phyloP scores from a whole-genome alignment of 2,329 filamentous ascomycete species.

The Botrytis galanthina region DNA sequence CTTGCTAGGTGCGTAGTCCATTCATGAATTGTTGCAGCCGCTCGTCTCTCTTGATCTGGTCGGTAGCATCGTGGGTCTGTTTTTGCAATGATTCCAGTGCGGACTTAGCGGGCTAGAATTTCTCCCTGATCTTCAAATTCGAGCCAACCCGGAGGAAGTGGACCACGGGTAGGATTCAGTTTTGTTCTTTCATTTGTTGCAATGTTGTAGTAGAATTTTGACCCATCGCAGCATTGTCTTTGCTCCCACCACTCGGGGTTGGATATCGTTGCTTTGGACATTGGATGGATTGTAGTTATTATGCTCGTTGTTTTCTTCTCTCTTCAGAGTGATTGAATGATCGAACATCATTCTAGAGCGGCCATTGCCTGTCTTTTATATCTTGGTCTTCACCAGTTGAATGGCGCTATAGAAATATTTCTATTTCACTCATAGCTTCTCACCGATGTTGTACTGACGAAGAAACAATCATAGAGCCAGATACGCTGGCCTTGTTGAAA shows the following conservation, averaged over 20 bases:
- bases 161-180: slow-evolving; percentile 1
- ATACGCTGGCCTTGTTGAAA: not conserved
- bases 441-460: not conserved
- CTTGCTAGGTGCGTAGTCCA: slow-evolving; percentile 16
- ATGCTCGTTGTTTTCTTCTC: not conserved
- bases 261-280: not conserved
- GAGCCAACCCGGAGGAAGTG: slow-evolving; percentile 4
- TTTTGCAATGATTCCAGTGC: slow-evolving; percentile 18
- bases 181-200: slow-evolving; percentile 17
- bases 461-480: not conserved
- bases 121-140: not conserved
- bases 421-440: not conserved
- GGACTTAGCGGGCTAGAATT: slow-evolving; percentile 11
- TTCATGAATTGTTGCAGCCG: slow-evolving; percentile 14
- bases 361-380: not conserved
- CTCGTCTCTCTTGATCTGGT: slow-evolving; percentile 2
- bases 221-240: slow-evolving; percentile 13
- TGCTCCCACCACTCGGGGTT: slow-evolving; percentile 18
- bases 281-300: not conserved
- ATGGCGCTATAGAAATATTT: not conserved
- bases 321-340: not conserved
- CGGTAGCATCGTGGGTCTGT: slow-evolving; percentile 9
- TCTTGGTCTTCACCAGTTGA: not conserved
- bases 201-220: slow-evolving; percentile 17
- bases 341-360: not conserved